phyloP scores from a whole-genome alignment of 2,329 filamentous ascomycete species.

The Daldinia sp. region DNA sequence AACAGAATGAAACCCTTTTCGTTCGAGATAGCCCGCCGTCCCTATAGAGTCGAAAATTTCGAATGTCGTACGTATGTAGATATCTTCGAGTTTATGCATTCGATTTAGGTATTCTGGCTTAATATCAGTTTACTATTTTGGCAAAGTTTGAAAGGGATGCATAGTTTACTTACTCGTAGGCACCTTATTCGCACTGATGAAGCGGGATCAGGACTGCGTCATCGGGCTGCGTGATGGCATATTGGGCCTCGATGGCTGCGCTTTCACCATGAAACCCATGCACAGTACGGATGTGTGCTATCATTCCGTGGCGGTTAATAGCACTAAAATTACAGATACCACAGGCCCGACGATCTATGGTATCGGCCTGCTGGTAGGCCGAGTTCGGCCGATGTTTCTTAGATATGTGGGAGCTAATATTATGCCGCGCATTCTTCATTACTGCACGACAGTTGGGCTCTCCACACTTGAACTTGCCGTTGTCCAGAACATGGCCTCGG shows the following conservation, averaged over 20 bases:
- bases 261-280: neutral
- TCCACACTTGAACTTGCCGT: neutral
- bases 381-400: neutral
- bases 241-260: neutral
- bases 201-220: neutral
- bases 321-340: neutral
- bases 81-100: neutral
- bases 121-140: neutral
- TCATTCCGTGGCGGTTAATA: neutral
- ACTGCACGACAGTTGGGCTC: neutral
- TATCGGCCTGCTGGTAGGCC: neutral
- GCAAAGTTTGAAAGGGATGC: neutral
- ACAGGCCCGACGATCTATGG: neutral
- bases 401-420: neutral
- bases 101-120: neutral
- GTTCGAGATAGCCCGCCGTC: no score
- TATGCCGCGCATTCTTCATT: neutral
- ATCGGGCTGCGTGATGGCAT: neutral
- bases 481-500: neutral
- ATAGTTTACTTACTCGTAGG: neutral
- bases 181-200: neutral
- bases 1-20: no score
- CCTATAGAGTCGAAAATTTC: no score
- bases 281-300: neutral
- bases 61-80: neutral